phyloP scores from a whole-genome alignment of 148 eudicot species.

The Vaccinium corymbosum region DNA sequence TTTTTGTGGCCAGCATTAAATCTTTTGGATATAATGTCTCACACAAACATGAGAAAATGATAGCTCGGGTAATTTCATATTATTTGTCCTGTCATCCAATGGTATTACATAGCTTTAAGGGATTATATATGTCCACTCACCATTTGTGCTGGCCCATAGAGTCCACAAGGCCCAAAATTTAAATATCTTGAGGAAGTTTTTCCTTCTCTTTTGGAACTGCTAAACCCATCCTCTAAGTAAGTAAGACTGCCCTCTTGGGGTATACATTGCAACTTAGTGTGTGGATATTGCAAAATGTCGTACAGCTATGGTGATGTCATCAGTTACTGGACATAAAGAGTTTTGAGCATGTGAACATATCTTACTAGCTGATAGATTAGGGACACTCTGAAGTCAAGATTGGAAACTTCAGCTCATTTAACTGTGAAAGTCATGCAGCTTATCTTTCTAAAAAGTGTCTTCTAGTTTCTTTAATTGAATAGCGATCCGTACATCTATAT shows the following conservation, averaged over 20 bases:
- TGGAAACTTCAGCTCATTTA: background rate
- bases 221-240: background rate
- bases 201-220: background rate
- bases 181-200: background rate
- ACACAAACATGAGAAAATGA: background rate
- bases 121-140: background rate
- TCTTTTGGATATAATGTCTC: background rate
- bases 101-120: background rate
- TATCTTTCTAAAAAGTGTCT: background rate
- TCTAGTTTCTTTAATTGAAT: background rate
- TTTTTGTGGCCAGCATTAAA: background rate
- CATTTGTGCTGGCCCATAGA: background rate
- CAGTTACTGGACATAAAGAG: background rate
- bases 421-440: background rate
- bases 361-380: background rate
- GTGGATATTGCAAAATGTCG: background rate
- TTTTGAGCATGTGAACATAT: slow-evolving; percentile 3
- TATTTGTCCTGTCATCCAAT: background rate
- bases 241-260: background rate
- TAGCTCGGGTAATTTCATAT: background rate
- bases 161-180: background rate
- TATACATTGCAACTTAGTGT: background rate
- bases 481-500: background rate
- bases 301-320: background rate
- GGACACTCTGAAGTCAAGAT: background rate